A percentile compares a stretch with the other conserved stretches of the same genome.
Conservation (phyloP, 2,329 filamentous ascomycete genomes). For the Hypoxylon sp. region DNA sequence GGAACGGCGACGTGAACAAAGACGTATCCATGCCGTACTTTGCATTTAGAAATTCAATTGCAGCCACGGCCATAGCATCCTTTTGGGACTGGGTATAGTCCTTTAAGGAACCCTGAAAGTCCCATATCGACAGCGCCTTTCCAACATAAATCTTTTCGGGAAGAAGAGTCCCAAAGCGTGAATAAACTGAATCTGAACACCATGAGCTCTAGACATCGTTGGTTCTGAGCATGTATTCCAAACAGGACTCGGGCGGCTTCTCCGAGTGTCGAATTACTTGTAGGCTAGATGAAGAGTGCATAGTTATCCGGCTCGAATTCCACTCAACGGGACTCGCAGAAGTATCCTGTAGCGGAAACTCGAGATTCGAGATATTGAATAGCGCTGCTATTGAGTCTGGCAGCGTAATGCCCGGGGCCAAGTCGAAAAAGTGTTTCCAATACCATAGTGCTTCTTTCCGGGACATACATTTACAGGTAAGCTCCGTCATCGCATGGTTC, state of each 20-base stretch:
- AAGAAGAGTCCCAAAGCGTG: neutral
- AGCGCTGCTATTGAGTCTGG: neutral
- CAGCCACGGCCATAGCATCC: slow-evolving; percentile 28
- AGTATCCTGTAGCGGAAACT: slow-evolving; percentile 8
- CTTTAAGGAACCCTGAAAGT: neutral
- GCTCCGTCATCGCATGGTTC: slow-evolving; percentile 39
- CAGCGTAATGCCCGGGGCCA: neutral
- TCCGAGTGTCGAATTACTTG: neutral
- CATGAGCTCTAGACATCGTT: neutral
- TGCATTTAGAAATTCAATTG: slow-evolving; percentile 38
- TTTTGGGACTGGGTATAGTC: neutral
- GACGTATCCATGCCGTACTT: slow-evolving; percentile 40
- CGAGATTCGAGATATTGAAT: slow-evolving; percentile 5
- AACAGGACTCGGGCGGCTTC: slow-evolving; percentile 13
- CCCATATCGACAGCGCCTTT: neutral
- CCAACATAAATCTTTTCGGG: neutral
- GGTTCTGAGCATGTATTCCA: slow-evolving; percentile 39
- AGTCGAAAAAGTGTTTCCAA: slow-evolving; percentile 34
- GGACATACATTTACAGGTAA: slow-evolving; percentile 31
- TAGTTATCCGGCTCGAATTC: slow-evolving; percentile 36
- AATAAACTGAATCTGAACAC: neutral
- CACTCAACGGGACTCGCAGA: slow-evolving; percentile 36
- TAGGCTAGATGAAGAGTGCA: neutral
- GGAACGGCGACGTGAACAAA: slow-evolving; percentile 42
- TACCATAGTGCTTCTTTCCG: slow-evolving; percentile 23